Base-by-base conservation (phyloP, 2,329 filamentous ascomycete genomes). In the Sarocladium brachiariae region DNA sequence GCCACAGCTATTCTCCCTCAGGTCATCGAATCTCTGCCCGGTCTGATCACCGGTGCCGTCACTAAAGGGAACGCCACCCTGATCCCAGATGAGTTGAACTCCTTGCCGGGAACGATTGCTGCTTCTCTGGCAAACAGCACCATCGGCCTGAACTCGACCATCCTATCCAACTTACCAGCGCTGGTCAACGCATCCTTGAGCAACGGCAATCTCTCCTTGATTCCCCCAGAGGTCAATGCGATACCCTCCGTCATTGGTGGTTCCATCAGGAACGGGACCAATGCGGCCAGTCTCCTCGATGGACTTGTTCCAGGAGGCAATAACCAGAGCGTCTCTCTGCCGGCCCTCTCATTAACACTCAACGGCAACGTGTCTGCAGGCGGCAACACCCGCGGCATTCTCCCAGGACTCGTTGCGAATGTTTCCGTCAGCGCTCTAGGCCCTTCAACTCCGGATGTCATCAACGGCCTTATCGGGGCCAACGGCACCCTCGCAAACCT, bases 111-210 rank as follows among this genome's bases (percentile, higher is more conserved):
- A 13, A 31, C 14, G 3, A 25, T 49, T n/a, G 46, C 30, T 14
- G 31, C 21, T 9, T 49, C 46, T 35, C 31, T 49, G 18, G 31
- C 46, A 3, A 49, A 49, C 31, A 49, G 46, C 31, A 49, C 46
- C 11, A 49, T 37, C 31, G n/a, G 31, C 31, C 21, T 37, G 18
- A 37, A 49, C 46, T 49, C 46, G 11, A 35, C 31, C 30, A 30
- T 49, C 46, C 35, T 49, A 21, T 7, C 31, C 4, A 31, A 25
- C 19, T 16, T 49, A 9, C 46, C 46, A 8, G 23, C 31, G 5
- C 18, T 49, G 46, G 21, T 49, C 16, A 49, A 49, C 31, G 8
- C 19, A 21, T 35, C 46, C 14, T 4, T 49, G 14, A 37, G 21
- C 11, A 18, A 30, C 14, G 46, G 46, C 19, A 49, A 49, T 18